Evolutionary conservation across 2,329 filamentous ascomycete genomes (phyloP).

Genomic region (Magnaporthiopsis rhizophila): DNA sequence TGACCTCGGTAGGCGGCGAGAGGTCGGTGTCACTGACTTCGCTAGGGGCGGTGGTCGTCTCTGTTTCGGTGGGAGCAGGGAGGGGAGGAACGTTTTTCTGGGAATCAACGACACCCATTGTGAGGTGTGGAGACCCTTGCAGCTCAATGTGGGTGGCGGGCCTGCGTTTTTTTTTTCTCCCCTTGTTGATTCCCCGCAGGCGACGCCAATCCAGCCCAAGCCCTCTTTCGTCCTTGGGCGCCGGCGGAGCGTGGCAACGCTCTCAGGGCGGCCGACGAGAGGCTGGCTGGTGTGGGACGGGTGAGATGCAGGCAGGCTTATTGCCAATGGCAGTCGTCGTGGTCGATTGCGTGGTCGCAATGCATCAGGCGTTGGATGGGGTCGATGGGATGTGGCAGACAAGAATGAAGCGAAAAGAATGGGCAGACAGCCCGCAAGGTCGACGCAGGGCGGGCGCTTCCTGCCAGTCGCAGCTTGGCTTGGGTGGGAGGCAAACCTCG

Average conservation of each 20-base stretch:
- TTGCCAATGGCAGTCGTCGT: background rate
- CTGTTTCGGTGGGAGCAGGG: slow-evolving; percentile 68
- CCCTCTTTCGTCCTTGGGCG: background rate
- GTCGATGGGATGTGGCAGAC: background rate
- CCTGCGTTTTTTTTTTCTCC: background rate
- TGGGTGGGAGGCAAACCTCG: background rate
- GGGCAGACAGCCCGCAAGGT: background rate
- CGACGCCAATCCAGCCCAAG: background rate
- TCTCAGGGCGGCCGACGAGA: background rate
- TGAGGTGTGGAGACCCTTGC: slow-evolving; percentile 12
- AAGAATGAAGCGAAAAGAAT: background rate
- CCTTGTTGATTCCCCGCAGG: background rate
- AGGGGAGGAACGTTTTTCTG: slow-evolving; percentile 54
- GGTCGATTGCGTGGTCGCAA: background rate
- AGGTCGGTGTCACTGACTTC: slow-evolving; percentile 50
- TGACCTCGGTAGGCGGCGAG: slow-evolving; percentile 60
- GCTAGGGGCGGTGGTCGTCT: slow-evolving; percentile 52
- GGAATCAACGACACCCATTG: slow-evolving; percentile 32
- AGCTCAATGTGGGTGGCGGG: background rate
- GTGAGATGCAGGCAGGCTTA: background rate
- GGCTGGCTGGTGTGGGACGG: background rate
- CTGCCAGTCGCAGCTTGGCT: background rate
- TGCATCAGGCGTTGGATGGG: background rate
- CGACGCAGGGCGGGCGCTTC: background rate
- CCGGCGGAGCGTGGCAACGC: background rate